Evolutionary conservation across 352 stramenopile species (phyloP).

Genomic region (Phytophthora pseudosyringae): DNA sequence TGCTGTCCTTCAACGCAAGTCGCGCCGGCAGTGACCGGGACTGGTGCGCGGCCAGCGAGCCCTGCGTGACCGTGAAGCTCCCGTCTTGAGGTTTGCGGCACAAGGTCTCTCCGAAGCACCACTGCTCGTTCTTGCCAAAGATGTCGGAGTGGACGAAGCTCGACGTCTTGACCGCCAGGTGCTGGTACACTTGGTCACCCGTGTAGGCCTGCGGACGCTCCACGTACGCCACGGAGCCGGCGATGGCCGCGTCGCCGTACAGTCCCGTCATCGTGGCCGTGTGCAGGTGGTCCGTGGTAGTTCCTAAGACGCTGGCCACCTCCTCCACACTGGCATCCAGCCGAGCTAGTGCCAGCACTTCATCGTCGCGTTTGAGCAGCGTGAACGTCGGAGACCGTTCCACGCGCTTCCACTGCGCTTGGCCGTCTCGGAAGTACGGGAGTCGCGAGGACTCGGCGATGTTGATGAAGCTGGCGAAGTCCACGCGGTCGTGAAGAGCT

Average conservation of each 20-base stretch:
- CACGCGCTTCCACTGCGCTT: conserved; percentile 31
- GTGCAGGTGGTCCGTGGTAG: conserved; percentile 23
- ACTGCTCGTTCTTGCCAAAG: conserved; percentile 49
- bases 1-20: conserved; percentile 12
- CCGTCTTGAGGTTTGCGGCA: conserved; percentile 13
- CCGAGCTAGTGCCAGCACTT: conserved; percentile 34
- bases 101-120: conserved; percentile 47
- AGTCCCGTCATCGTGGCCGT: conserved; percentile 44
- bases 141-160: conserved; percentile 46
- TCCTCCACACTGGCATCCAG: conserved; percentile 41
- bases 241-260: conserved; percentile 40
- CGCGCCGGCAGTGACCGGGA: conserved; percentile 19
- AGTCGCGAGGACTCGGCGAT: conserved; percentile 27
- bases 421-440: conserved; percentile 10
- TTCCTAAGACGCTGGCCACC: conserved; percentile 31
- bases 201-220: too few species aligned
- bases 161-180: conserved; percentile 37
- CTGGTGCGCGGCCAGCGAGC: conserved; percentile 15
- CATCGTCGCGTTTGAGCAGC: conserved; percentile 29
- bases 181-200: conserved; percentile 18
- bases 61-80: conserved; percentile 36
- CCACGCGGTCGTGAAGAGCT: conserved; percentile 25
- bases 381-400: conserved; percentile 26
- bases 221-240: conserved; percentile 35
- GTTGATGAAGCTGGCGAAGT: conserved; percentile 24